Conservation (phyloP, 176 grass and related monocot species). For the Saccharum spontaneum region DNA sequence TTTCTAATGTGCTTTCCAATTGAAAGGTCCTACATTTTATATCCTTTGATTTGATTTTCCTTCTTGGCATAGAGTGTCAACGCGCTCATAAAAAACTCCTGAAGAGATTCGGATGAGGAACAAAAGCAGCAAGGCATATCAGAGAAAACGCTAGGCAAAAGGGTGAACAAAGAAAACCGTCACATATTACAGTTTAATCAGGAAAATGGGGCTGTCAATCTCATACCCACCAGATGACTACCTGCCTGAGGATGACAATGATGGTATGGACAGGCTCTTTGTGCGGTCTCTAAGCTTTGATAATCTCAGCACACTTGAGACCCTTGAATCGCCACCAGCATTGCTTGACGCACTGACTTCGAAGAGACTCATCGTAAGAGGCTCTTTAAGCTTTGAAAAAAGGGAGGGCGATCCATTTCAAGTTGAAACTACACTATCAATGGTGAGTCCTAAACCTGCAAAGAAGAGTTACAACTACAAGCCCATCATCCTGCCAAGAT, state of each 20-base stretch:
- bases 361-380: constrained; percentile 39
- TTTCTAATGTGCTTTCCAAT: background rate
- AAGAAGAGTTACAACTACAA: constrained; percentile 36
- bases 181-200: background rate
- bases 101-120: constrained; percentile 15
- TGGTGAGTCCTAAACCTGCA: constrained; percentile 43
- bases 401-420: constrained; percentile 46
- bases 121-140: background rate
- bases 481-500: constrained; percentile 35
- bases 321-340: constrained; percentile 32
- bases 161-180: background rate
- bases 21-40: constrained; percentile 17
- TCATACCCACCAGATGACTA: constrained; percentile 65
- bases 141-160: constrained; percentile 9
- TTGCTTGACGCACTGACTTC: constrained; percentile 40
- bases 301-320: constrained; percentile 39
- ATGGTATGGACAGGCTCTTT: constrained; percentile 42
- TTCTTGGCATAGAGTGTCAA: background rate
- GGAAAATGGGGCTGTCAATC: constrained; percentile 69
- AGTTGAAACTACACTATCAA: constrained; percentile 42
- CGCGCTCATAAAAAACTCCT: background rate
- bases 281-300: constrained; percentile 60
- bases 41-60: background rate
- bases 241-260: constrained; percentile 50
- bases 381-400: constrained; percentile 61